A percentile compares a stretch with the other conserved stretches of the same genome.
These are phyloP conservation scores for Vanrija humicola DNA, from an alignment of 1,284 basidiomycete species.

Conservation along the genomic window DNA sequence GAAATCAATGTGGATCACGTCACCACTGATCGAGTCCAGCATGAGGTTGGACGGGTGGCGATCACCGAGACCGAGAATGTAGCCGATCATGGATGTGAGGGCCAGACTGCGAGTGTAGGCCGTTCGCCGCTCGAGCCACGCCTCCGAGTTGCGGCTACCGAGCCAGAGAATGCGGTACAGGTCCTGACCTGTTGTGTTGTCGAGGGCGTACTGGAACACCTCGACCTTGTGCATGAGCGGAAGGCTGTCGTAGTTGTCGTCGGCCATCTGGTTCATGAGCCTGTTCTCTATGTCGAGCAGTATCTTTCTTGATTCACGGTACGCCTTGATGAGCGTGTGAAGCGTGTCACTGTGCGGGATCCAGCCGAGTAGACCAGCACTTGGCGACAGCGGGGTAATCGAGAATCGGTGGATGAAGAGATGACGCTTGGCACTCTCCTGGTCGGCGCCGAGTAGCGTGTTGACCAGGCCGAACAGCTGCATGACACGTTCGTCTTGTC, in stretches of 20 bases:
- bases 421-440: slow-evolving; percentile 92
- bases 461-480: slow-evolving; percentile 98
- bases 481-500: slow-evolving; percentile 99
- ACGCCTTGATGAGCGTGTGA: slow-evolving; percentile 96
- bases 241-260: slow-evolving; percentile 87
- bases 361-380: slow-evolving; percentile 93
- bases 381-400: slow-evolving; percentile 92
- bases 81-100: slow-evolving; percentile 94
- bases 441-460: slow-evolving; percentile 86
- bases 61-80: slow-evolving; percentile 97
- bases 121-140: slow-evolving; percentile 96
- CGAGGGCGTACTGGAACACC: slow-evolving; percentile 97
- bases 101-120: slow-evolving; percentile 94
- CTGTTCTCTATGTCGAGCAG: slow-evolving; percentile 97
- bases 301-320: slow-evolving; percentile 91
- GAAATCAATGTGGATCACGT: slow-evolving; percentile 97
- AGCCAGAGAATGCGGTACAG: slow-evolving; percentile 98
- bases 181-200: slow-evolving; percentile 98
- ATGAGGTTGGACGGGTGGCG: slow-evolving; percentile 95
- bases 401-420: slow-evolving; percentile 91
- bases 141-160: slow-evolving; percentile 89
- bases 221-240: slow-evolving; percentile 97
- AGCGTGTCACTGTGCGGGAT: slow-evolving; percentile 95
- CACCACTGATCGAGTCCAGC: slow-evolving; percentile 86
- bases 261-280: slow-evolving; percentile 99